Conservation (phyloP, 371 early-diverging fungal genomes). For the Blakeslea trispora region DNA sequence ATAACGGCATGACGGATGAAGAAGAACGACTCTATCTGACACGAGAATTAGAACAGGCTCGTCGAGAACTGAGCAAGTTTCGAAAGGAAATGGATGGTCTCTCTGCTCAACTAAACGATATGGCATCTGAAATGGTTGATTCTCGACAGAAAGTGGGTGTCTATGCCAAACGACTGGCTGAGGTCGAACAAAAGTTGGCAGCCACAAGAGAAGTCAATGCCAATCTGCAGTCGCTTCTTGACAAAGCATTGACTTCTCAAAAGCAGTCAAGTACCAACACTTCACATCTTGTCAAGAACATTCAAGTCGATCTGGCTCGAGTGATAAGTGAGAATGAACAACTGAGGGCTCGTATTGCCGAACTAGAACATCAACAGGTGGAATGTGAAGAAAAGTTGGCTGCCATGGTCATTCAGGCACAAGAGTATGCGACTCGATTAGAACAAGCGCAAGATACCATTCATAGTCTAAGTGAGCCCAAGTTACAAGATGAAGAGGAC, state of each 20-base stretch:
- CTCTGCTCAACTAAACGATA: constrained; percentile 64
- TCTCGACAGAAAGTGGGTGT: constrained; percentile 61
- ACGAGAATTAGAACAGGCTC: constrained; percentile 61
- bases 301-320: constrained; percentile 64
- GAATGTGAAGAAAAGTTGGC: constrained; percentile 63
- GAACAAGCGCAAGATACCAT: constrained; percentile 73
- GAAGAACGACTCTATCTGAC: constrained; percentile 56
- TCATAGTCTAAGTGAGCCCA: constrained; percentile 53
- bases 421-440: constrained; percentile 63
- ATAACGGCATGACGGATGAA: constrained; percentile 23
- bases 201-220: constrained; percentile 65
- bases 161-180: constrained; percentile 65
- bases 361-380: constrained; percentile 62
- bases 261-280: constrained; percentile 64
- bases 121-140: constrained; percentile 64
- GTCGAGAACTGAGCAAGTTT: constrained; percentile 58
- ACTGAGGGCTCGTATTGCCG: constrained; percentile 58
- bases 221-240: constrained; percentile 56
- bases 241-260: constrained; percentile 60
- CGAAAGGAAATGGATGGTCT: constrained; percentile 66
- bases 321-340: constrained; percentile 65
- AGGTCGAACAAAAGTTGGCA: constrained; percentile 65
- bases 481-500: constrained; percentile 46
- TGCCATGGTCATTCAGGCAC: constrained; percentile 64
- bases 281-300: constrained; percentile 61